These are phyloP conservation scores for Pestalotiopsis sp. DNA, from an alignment of 2,329 filamentous ascomycete genomes.

Conservation along the genomic window DNA sequence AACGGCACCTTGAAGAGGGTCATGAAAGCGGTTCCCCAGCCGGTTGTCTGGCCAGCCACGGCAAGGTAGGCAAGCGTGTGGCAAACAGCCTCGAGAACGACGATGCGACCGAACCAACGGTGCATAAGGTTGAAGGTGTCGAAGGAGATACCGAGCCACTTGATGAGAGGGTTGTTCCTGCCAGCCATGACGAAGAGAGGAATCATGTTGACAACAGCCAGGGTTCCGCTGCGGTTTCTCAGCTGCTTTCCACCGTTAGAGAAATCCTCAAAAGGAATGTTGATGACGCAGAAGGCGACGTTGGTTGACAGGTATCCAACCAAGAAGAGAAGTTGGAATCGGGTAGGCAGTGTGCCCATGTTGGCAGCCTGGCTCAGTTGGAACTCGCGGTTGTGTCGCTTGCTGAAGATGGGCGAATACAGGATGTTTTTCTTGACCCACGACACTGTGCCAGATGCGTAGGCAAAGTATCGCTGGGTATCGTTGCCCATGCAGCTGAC, in stretches of 20 bases:
- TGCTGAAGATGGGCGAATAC: slow-evolving; percentile 71
- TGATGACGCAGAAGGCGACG: slow-evolving; percentile 72
- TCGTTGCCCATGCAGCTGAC: slow-evolving; percentile 78
- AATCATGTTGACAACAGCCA: slow-evolving; percentile 76
- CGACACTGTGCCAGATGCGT: slow-evolving; percentile 53
- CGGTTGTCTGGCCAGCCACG: slow-evolving; percentile 38
- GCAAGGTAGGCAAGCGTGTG: slow-evolving; percentile 66
- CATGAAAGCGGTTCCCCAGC: slow-evolving; percentile 49
- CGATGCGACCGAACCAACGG: slow-evolving; percentile 78
- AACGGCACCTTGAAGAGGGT: slow-evolving; percentile 41
- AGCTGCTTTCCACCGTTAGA: slow-evolving; percentile 49
- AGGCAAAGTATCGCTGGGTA: slow-evolving; percentile 76
- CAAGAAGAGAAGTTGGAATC: slow-evolving; percentile 74
- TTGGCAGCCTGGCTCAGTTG: slow-evolving; percentile 68
- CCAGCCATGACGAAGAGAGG: slow-evolving; percentile 75
- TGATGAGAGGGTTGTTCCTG: slow-evolving; percentile 78
- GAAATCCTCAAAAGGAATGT: slow-evolving; percentile 60
- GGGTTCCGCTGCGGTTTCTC: slow-evolving; percentile 69
- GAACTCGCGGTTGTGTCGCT: slow-evolving; percentile 76
- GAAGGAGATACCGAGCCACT: slow-evolving; percentile 72
- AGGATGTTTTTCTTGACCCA: slow-evolving; percentile 68
- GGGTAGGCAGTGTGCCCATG: slow-evolving; percentile 77
- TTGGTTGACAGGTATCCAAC: slow-evolving; percentile 71
- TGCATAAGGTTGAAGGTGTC: slow-evolving; percentile 83
- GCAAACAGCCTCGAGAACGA: slow-evolving; percentile 67